phyloP scores from a whole-genome alignment of 495 filamentous ascomycete genomes.

The Terfezia boudieri region DNA sequence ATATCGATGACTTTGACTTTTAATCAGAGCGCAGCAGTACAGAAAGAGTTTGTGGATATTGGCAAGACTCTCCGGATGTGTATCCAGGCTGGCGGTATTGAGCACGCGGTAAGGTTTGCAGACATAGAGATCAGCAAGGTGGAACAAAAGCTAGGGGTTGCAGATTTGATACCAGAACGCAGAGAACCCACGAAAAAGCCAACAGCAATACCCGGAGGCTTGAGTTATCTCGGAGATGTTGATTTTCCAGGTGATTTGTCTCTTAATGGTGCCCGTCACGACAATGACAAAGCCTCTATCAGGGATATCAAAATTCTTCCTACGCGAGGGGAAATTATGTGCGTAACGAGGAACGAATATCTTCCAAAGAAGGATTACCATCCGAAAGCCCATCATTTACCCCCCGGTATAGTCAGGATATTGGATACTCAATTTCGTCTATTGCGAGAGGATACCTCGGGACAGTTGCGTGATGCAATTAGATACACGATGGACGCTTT shows the following conservation, averaged over 20 bases:
- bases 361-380: slow-evolving; percentile 33
- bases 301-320: slow-evolving; percentile 41
- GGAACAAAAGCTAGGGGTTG: slow-evolving; percentile 23
- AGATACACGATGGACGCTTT: slow-evolving; percentile 19
- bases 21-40: slow-evolving; percentile 12
- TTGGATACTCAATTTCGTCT: slow-evolving; percentile 54
- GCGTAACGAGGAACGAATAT: slow-evolving; percentile 30
- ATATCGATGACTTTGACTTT: slow-evolving; percentile 8
- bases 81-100: neutral
- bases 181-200: neutral
- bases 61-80: slow-evolving; percentile 1
- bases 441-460: slow-evolving; percentile 41
- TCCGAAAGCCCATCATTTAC: slow-evolving; percentile 27
- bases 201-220: slow-evolving; percentile 2
- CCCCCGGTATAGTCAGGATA: slow-evolving; percentile 32
- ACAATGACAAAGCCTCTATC: slow-evolving; percentile 43
- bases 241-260: slow-evolving; percentile 35
- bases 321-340: slow-evolving; percentile 34
- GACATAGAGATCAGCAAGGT: slow-evolving; percentile 17
- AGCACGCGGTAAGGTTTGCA: slow-evolving; percentile 7
- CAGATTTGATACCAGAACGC: slow-evolving; percentile 17
- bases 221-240: slow-evolving; percentile 21
- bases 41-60: slow-evolving; percentile 8
- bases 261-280: slow-evolving; percentile 32
- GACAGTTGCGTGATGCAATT: slow-evolving; percentile 37